phyloP scores from a whole-genome alignment of 2,329 filamentous ascomycete genomes.

The Graphiopsis chlorocephala region DNA sequence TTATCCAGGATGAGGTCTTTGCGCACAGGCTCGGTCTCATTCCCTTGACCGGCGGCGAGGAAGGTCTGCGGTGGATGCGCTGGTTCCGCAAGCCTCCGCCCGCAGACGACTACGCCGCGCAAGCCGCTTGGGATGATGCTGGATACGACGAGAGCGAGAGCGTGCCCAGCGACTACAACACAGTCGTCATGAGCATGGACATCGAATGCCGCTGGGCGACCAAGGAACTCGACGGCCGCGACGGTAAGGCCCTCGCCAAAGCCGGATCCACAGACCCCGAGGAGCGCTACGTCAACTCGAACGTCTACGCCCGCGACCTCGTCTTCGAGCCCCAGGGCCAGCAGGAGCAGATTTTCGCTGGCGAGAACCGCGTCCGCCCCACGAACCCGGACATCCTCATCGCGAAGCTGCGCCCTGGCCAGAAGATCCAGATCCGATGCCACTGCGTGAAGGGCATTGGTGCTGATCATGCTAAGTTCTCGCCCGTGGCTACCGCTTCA shows the following conservation, averaged over 20 bases:
- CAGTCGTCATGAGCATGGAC: slow-evolving; percentile 72
- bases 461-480: slow-evolving; percentile 94
- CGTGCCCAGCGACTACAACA: slow-evolving; percentile 74
- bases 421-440: slow-evolving; percentile 80
- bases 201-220: slow-evolving; percentile 77
- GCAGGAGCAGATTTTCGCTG: slow-evolving; percentile 65
- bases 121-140: slow-evolving; percentile 41
- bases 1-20: slow-evolving; percentile 96
- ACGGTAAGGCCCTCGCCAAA: slow-evolving; percentile 55
- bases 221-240: slow-evolving; percentile 34
- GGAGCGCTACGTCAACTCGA: slow-evolving; percentile 81
- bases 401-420: slow-evolving; percentile 87
- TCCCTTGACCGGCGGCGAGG: slow-evolving; percentile 75
- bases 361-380: slow-evolving; percentile 63
- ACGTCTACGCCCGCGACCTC: slow-evolving; percentile 58
- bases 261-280: slow-evolving; percentile 74
- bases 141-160: slow-evolving; percentile 46
- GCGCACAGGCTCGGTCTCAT: slow-evolving; percentile 86
- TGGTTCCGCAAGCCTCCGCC: slow-evolving; percentile 71
- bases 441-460: slow-evolving; percentile 95
- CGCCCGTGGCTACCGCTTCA: slow-evolving; percentile 88
- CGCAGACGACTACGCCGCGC: slow-evolving; percentile 54
- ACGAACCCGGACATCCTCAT: slow-evolving; percentile 91
- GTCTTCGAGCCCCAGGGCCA: slow-evolving; percentile 70
- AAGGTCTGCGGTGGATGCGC: slow-evolving; percentile 76